Conservation (phyloP, 352 stramenopile genomes). For the Phytophthora capsici region DNA sequence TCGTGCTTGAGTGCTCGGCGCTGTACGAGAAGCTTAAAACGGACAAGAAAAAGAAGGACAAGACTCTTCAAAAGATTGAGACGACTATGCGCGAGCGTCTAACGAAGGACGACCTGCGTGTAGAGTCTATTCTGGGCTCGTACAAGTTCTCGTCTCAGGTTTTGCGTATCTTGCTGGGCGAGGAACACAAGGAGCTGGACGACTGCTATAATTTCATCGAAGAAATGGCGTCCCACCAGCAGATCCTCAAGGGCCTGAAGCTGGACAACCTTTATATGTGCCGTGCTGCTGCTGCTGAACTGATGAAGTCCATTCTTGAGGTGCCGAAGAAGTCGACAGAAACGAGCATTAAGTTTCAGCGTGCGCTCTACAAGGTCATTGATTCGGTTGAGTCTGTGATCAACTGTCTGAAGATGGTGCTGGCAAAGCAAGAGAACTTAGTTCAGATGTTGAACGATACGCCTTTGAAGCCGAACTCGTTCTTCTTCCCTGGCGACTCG, state of each 20-base stretch:
- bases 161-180: constrained; percentile 73
- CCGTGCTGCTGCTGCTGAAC: constrained; percentile 62
- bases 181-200: constrained; percentile 85
- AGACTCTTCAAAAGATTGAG: constrained; percentile 86
- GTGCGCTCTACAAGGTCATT: constrained; percentile 84
- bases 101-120: constrained; percentile 80
- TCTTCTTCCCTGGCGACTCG: constrained; percentile 85
- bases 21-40: constrained; percentile 83
- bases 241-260: constrained; percentile 81
- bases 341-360: constrained; percentile 87
- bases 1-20: constrained; percentile 79
- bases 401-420: constrained; percentile 84
- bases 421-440: constrained; percentile 84
- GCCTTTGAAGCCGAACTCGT: constrained; percentile 82
- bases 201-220: constrained; percentile 89
- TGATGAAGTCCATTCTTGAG: constrained; percentile 88
- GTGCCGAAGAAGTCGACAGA: constrained; percentile 77
- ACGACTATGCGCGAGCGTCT: constrained; percentile 83
- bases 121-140: constrained; percentile 84
- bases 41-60: constrained; percentile 90
- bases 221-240: constrained; percentile 76
- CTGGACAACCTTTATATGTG: constrained; percentile 76
- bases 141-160: constrained; percentile 91
- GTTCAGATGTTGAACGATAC: constrained; percentile 87
- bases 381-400: constrained; percentile 82